Conservation (phyloP, 83 land plant genomes). For the Picea mariana region DNA sequence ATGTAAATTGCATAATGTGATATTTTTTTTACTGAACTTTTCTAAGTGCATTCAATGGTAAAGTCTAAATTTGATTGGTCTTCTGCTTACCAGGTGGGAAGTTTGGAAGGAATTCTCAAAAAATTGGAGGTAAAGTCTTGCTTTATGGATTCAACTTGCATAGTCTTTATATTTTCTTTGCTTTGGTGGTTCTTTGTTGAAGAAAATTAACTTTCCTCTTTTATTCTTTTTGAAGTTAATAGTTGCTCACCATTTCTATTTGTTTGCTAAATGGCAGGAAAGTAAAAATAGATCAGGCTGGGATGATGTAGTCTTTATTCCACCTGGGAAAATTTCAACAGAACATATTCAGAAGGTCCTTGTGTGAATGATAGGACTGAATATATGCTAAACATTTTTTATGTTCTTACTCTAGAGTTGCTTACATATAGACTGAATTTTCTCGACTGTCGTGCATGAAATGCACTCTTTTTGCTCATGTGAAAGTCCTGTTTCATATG, state of each 20-base stretch:
- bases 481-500: too few species aligned
- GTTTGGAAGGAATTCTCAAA: slow-evolving; percentile 71
- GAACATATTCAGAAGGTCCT: slow-evolving; percentile 35
- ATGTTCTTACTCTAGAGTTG: too few species aligned
- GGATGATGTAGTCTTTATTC: slow-evolving; percentile 78
- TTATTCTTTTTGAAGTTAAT: background rate
- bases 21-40: background rate
- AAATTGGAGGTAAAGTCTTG: slow-evolving; percentile 68
- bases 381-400: too few species aligned
- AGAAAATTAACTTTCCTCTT: background rate
- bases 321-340: slow-evolving; percentile 71
- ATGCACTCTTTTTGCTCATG: too few species aligned
- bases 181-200: background rate
- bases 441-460: too few species aligned
- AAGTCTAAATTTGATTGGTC: background rate
- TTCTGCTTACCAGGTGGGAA: slow-evolving; percentile 59
- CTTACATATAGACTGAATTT: too few species aligned
- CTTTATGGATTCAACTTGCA: background rate
- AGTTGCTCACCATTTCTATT: background rate
- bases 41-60: background rate
- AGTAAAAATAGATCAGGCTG: slow-evolving; percentile 72
- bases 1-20: background rate
- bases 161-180: background rate
- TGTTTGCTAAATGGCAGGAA: slow-evolving; percentile 40
- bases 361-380: too few species aligned